phyloP scores from a whole-genome alignment of 2,329 filamentous ascomycete genomes.

The Penicillium griseofulvum region DNA sequence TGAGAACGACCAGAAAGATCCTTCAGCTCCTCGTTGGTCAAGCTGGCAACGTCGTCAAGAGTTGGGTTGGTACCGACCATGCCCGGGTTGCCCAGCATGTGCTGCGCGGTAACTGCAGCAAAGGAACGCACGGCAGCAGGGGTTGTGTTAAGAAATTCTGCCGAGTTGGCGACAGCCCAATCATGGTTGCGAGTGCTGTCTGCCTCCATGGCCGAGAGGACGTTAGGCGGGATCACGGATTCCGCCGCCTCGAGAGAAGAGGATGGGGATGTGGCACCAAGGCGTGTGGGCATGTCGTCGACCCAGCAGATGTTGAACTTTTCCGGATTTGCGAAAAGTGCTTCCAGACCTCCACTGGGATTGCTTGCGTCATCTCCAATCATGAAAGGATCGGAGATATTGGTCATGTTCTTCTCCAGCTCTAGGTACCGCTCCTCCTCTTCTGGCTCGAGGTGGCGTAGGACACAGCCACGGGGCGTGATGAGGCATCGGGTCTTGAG shows the following conservation, averaged over 20 bases:
- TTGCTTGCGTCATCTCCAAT: slow-evolving; percentile 45
- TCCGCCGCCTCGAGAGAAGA: slow-evolving; percentile 25
- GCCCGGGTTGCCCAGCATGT: slow-evolving; percentile 35
- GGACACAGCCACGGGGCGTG: slow-evolving; percentile 45
- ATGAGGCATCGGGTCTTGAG: slow-evolving; percentile 46
- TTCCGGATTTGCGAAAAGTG: slow-evolving; percentile 45
- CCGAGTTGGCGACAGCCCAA: slow-evolving; percentile 38
- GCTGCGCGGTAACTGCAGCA: slow-evolving; percentile 37
- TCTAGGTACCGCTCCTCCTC: slow-evolving; percentile 47
- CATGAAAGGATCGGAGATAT: slow-evolving; percentile 33
- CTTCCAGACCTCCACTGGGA: slow-evolving; percentile 45
- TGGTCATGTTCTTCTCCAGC: slow-evolving; percentile 41
- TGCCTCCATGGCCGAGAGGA: slow-evolving; percentile 40
- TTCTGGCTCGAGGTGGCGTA: slow-evolving; percentile 45
- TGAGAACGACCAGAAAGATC: slow-evolving; percentile 42
- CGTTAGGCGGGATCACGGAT: slow-evolving; percentile 33
- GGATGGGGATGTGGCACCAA: slow-evolving; percentile 27
- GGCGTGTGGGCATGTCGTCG: slow-evolving; percentile 32
- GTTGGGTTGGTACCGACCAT: slow-evolving; percentile 33
- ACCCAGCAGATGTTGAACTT: slow-evolving; percentile 48
- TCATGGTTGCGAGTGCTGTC: slow-evolving; percentile 39
- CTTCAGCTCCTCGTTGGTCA: slow-evolving; percentile 43
- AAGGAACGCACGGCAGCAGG: slow-evolving; percentile 36
- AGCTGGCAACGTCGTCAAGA: slow-evolving; percentile 42
- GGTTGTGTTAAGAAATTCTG: slow-evolving; percentile 36